Base-by-base conservation (phyloP, 2,329 filamentous ascomycete species). In the Lecanoromycetidae sp. region DNA sequence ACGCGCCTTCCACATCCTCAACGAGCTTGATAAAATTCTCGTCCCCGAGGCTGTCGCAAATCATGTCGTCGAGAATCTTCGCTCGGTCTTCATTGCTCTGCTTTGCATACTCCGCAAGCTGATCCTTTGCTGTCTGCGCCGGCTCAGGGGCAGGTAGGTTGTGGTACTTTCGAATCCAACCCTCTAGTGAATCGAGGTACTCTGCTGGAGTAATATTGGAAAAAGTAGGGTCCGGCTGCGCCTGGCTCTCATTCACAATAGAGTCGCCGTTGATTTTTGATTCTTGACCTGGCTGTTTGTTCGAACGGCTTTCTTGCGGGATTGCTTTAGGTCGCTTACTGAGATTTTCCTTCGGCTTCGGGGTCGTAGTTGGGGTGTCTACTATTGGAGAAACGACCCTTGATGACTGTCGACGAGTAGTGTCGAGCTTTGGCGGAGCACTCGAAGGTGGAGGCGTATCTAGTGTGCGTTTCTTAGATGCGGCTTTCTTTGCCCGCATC, bases 1-100 rank as follows among this genome's bases (percentile, higher is more conserved):
- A 57, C 7, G 40, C 34, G 25, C 34, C 45, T 26, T 57, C 52
- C 7, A 57, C 38, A 38, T 44, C 51, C 4, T 52, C 47, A 22
- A 40, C 38, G 13, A 57, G 40, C 20, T 46, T 52, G 8, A 36
- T 19, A 27, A 57, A 57, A 20, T 49, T 47, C 20, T 52, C 47
- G 44, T 57, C 51, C 27, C 46, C 3, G 5, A 55, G 34, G 30
- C 40, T 46, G 15, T 52, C 44, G 15, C 42, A 48, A n/a, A 57
- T 52, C 44, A 52, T 39, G 2, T 49, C 46, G 17, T 55, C 49
- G 20, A 57, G 25, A 12, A 44, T 34, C 13, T 39, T 52, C 15
- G 41, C 22, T 22, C 52, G 37, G 17, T 52, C 53, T 22, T 48
- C 49, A 8, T 55, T 48, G 33, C 52, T 46, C 22, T 50, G 45